These are phyloP conservation scores for Ogataea dorogensis DNA, from an alignment of 805 yeast species.

Conservation along the genomic window DNA sequence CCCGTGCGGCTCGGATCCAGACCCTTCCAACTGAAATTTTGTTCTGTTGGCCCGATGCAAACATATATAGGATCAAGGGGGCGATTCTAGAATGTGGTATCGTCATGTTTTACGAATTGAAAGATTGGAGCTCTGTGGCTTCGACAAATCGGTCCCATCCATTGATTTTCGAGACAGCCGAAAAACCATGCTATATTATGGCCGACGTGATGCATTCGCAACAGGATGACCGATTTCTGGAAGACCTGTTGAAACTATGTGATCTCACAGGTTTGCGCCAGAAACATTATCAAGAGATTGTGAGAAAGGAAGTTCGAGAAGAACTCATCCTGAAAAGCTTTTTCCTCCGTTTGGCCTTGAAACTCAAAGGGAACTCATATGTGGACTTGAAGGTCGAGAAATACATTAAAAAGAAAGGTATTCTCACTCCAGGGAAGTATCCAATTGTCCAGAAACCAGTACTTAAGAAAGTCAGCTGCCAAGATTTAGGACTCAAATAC, in stretches of 20 bases:
- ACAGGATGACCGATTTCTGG: slow-evolving; percentile 24
- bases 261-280: slow-evolving; percentile 27
- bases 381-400: slow-evolving; percentile 17
- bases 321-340: slow-evolving; percentile 11
- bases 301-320: slow-evolving; percentile 12
- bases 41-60: slow-evolving; percentile 6
- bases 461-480: slow-evolving; percentile 14
- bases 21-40: background rate
- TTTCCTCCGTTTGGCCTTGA: slow-evolving; percentile 10
- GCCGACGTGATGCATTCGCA: slow-evolving; percentile 14
- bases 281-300: slow-evolving; percentile 14
- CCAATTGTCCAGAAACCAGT: slow-evolving; percentile 26
- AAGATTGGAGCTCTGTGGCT: slow-evolving; percentile 24
- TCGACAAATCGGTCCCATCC: slow-evolving; percentile 26
- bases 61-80: slow-evolving; percentile 1
- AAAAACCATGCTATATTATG: slow-evolving; percentile 18
- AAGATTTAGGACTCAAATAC: slow-evolving; percentile 16
- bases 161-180: slow-evolving; percentile 23
- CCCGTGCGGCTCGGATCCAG: slow-evolving; percentile 9
- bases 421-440: slow-evolving; percentile 17
- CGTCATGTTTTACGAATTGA: slow-evolving; percentile 21
- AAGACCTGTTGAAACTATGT: slow-evolving; percentile 20
- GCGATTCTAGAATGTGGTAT: background rate
- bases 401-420: slow-evolving; percentile 17
- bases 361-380: slow-evolving; percentile 9